Evolutionary conservation across 352 stramenopile genomes (phyloP), one percentile per base, ranked within the genome.

Genomic region (Phytophthora hybrid): DNA sequence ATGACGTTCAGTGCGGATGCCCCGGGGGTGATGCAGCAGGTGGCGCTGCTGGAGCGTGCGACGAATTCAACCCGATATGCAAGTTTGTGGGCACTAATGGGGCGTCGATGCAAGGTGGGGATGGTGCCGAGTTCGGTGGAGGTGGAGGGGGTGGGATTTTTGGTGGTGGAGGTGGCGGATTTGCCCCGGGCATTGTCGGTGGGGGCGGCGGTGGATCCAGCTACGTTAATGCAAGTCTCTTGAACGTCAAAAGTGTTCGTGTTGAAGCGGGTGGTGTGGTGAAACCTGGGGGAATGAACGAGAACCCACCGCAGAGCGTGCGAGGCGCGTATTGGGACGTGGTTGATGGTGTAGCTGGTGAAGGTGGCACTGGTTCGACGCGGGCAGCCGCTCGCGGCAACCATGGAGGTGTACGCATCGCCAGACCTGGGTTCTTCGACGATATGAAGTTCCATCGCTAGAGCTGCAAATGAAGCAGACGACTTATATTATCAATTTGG

Each of bases 401-500:
- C 59, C 79, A 95, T 57, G 88, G 88, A 9, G 85, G 80, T 29
- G 81, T 93, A 9, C 84, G 88, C 2, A 75, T 93, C 19, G 88
- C 86, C 7, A 77, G 78, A 8, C 71, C 71, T 19, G 86, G 88
- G 0, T 95, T 93, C 60, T 93, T 91, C 71, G 80, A 87, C 31
- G 85, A 95, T 53, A 95, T 95, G 86, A 90, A 91, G 56, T 81
- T 88, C 57, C 71, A 89, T 72, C 74, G 69, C 8, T 91, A 77
- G 58, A 3, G 21, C 19, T 16, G 54, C 7, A n/a, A 21, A 51
- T 51, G 6, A 9, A 49, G 8, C 1, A 18, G 16, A 49, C 14
- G 41, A n/a, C 9, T 49, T 19, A 23, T 46, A 14, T 54, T 59
- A 51, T 51, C 3, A 26, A 32, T 19, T 7, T 47, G n/a, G 49